Evolutionary conservation across 306 rosid genomes (phyloP), one percentile per base, ranked within the genome.

Genomic region (Luffa aegyptiaca): DNA sequence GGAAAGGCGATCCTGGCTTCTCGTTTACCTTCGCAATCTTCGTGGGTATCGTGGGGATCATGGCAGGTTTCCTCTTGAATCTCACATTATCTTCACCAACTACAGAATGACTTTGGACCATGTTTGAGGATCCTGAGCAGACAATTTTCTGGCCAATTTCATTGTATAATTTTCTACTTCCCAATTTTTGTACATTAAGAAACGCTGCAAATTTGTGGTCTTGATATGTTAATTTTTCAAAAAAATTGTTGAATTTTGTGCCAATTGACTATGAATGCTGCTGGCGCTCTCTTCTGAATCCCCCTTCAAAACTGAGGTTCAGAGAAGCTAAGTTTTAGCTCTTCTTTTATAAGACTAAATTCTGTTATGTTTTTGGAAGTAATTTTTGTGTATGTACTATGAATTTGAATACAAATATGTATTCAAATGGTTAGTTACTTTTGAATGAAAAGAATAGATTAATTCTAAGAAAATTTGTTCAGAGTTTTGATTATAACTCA

Each of bases 21-120:
- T 92, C 97, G 66, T 82, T 95, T 72, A 78, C 81, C 75, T 91
- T 86, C 33, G 92, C 99, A 64, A 63, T 91, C 68, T 82, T 89
- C 36, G 97, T 91, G 85, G 99, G 93, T 65, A 42, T 95, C n/a
- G 87, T 95, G 46, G 97, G 97, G 66, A 72, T 86, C 82, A 81
- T 89, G 90, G 90, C 89, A 65, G 97, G 99, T 84, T 91, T 91
- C 82, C 92, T 95, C 74, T 78, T 95, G 84, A 95, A 88, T 79
- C 86, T 95, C 63, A 69, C 89, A 44, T 87, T 85, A 81, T 90
- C 97, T 78, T 88, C 90, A 73, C 90, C 96, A 10, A 72, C 95
- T 62, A 83, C 86, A 33, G 83, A 86, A 88, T 86, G 88, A 87
- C 20, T 78, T 52, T 76, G 75, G 41, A 49, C 48, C 62, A 77